phyloP scores from a whole-genome alignment of 2,329 filamentous ascomycete genomes.

The Phyllosticta citribraziliensis region DNA sequence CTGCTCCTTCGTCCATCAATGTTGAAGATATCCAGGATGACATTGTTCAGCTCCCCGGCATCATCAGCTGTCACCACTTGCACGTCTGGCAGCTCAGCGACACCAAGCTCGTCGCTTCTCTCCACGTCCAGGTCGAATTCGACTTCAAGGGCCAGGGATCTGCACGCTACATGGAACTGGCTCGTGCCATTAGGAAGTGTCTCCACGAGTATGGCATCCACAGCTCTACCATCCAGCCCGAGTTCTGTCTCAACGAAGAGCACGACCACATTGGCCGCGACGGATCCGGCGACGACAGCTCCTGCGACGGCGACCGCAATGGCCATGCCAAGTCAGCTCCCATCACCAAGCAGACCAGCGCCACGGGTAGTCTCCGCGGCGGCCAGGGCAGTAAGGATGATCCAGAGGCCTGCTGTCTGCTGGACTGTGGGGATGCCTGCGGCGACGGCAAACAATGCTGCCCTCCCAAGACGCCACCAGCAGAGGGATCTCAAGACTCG shows the following conservation, averaged over 20 bases:
- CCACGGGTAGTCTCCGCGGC: slow-evolving; percentile 27
- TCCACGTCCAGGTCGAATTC: slow-evolving; percentile 88
- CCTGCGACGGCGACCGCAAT: slow-evolving; percentile 13
- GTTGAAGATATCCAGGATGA: slow-evolving; percentile 88
- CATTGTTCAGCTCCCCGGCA: slow-evolving; percentile 73
- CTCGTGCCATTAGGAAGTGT: slow-evolving; percentile 71
- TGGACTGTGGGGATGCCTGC: slow-evolving; percentile 36
- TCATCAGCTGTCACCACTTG: slow-evolving; percentile 86
- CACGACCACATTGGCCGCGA: slow-evolving; percentile 32
- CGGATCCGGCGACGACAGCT: slow-evolving; percentile 14
- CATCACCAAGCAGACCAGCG: slow-evolving; percentile 18
- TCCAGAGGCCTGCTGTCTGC: slow-evolving; percentile 26
- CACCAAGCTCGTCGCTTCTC: slow-evolving; percentile 82
- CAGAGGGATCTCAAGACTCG: slow-evolving; percentile 1
- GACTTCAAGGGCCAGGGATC: slow-evolving; percentile 73
- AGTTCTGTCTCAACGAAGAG: slow-evolving; percentile 48
- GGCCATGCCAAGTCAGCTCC: not conserved
- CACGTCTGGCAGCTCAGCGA: slow-evolving; percentile 98
- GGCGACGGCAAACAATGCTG: slow-evolving; percentile 34
- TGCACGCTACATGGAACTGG: slow-evolving; percentile 80
- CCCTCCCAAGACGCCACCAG: slow-evolving; percentile 17
- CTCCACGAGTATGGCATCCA: slow-evolving; percentile 95
- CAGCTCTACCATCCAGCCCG: slow-evolving; percentile 93
- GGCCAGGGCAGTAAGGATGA: slow-evolving; percentile 9
- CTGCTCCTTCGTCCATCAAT: slow-evolving; percentile 78